Percentiles rank a stretch among this genome's conserved stretches.
Evolutionary conservation across 1,284 basidiomycete genomes (phyloP).

Genomic region (Ustilago esculenta): DNA sequence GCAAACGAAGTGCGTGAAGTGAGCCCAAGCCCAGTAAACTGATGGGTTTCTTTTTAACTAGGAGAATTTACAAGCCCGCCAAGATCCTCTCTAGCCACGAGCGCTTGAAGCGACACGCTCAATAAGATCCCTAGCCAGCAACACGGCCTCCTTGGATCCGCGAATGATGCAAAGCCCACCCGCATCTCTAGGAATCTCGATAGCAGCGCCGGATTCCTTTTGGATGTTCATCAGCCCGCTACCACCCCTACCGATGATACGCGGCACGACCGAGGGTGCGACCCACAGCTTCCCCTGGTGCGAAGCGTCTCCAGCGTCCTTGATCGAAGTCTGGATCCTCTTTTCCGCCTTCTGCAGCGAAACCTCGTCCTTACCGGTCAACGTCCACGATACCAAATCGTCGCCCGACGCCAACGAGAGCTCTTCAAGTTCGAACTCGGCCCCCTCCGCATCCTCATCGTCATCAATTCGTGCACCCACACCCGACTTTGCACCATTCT

Average conservation of each 20-base stretch:
- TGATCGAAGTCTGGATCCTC: slow-evolving; percentile 32
- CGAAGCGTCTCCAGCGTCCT: slow-evolving; percentile 39
- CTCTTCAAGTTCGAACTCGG: slow-evolving; percentile 50
- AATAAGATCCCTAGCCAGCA: slow-evolving; percentile 55
- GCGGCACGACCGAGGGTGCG: slow-evolving; percentile 42
- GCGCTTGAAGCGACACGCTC: slow-evolving; percentile 39
- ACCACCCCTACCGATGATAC: slow-evolving; percentile 55
- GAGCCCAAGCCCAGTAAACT: too few relatives aligned
- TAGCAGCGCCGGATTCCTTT: slow-evolving; percentile 50
- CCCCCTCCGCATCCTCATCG: slow-evolving; percentile 41
- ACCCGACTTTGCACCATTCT: slow-evolving; percentile 15
- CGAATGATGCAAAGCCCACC: slow-evolving; percentile 55
- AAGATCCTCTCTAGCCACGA: too few relatives aligned
- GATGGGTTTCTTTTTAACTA: too few relatives aligned
- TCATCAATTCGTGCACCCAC: slow-evolving; percentile 53
- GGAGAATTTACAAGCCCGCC: too few relatives aligned
- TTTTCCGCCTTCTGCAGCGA: slow-evolving; percentile 50
- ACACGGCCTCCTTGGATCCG: slow-evolving; percentile 53
- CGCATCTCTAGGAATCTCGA: slow-evolving; percentile 58
- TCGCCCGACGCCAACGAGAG: slow-evolving; percentile 21
- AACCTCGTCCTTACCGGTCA: slow-evolving; percentile 50
- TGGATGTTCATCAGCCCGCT: slow-evolving; percentile 52
- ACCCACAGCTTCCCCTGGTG: slow-evolving; percentile 53
- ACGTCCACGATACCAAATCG: slow-evolving; percentile 52
- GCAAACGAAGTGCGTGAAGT: too few relatives aligned